Evolutionary conservation across 306 rosid species (phyloP).

Genomic region (Vicia faba): DNA sequence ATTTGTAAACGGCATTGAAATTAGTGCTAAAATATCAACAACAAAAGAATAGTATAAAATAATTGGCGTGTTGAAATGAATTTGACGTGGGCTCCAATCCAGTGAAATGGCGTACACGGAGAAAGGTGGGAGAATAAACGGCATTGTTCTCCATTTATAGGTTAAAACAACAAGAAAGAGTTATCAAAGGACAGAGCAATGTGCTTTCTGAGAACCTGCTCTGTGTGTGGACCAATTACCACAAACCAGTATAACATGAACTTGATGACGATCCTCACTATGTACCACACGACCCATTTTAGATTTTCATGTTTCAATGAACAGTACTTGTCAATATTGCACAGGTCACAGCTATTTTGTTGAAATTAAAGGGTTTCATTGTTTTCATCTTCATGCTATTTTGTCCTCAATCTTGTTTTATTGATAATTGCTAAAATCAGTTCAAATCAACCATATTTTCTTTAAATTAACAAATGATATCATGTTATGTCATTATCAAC

Average conservation of each 20-base stretch:
- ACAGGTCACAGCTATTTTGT: no score
- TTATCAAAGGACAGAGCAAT: constrained; percentile 14
- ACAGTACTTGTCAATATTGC: no score
- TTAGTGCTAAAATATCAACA: no score
- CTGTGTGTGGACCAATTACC: constrained; percentile 27
- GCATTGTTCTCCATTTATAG: constrained; percentile 28
- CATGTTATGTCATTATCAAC: no score
- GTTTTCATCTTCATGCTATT: background rate
- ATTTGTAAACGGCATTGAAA: no score
- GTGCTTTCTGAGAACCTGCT: constrained; percentile 16
- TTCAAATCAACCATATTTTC: no score
- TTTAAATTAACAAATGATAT: no score
- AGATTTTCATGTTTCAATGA: no score
- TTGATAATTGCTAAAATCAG: no score
- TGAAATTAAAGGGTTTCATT: no score
- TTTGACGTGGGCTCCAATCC: background rate
- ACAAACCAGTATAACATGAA: constrained; percentile 12
- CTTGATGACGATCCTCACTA: background rate
- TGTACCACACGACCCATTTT: background rate
- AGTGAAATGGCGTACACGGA: background rate
- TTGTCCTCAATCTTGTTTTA: no score
- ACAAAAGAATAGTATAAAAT: no score
- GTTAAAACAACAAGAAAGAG: constrained; percentile 25
- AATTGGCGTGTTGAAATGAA: background rate
- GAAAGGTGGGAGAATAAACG: background rate